Conservation (phyloP, 1,284 basidiomycete genomes). For the Puccinia triticina region DNA sequence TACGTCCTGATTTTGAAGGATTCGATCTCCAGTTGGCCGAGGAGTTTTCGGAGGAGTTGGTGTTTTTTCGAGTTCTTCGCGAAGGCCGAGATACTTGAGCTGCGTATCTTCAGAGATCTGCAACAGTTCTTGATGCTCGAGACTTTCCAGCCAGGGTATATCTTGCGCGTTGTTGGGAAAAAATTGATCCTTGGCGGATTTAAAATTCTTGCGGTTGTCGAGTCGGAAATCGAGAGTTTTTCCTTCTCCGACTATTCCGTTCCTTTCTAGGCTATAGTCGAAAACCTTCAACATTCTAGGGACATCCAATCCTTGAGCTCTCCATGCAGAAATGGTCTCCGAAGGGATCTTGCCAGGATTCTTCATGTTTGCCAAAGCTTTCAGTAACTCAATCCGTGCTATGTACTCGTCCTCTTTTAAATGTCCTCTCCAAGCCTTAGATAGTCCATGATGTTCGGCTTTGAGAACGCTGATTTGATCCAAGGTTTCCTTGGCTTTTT, state of each 20-base stretch:
- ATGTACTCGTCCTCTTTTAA: not conserved
- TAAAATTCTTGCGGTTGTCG: not conserved
- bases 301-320: slow-evolving; percentile 12
- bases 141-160: not conserved
- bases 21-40: too few species aligned
- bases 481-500: not conserved
- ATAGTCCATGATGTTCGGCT: not conserved
- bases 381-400: not conserved
- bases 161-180: not conserved
- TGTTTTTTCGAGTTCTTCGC: too few species aligned
- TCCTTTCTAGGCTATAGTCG: not conserved
- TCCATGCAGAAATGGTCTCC: not conserved
- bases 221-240: not conserved
- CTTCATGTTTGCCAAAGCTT: not conserved
- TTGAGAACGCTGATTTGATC: not conserved
- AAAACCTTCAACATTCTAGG: not conserved
- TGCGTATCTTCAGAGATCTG: not conserved
- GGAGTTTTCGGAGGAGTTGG: too few species aligned
- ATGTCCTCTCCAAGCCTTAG: not conserved
- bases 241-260: not conserved
- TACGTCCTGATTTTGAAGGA: too few species aligned
- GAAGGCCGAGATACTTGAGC: not conserved
- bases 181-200: not conserved
- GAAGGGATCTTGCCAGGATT: not conserved
- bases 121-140: not conserved